Conservation (phyloP, 2,329 filamentous ascomycete species). For the Tolypocladium cylindrosporum region DNA sequence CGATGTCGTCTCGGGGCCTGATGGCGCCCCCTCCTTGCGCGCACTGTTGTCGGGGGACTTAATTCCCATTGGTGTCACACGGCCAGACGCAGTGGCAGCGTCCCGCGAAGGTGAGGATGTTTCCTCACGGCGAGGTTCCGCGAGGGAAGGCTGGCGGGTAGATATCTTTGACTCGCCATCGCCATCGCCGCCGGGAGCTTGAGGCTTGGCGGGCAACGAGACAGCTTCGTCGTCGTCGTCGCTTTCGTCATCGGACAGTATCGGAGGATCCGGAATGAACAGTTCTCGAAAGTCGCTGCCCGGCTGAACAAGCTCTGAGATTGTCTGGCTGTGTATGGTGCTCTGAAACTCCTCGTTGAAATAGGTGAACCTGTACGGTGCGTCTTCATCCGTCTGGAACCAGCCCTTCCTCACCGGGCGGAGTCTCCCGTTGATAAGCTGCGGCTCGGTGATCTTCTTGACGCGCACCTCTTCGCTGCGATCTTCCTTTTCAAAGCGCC, state of each 20-base stretch:
- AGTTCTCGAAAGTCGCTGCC: constrained; percentile 77
- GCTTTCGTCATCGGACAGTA: constrained; percentile 64
- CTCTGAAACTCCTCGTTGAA: constrained; percentile 96
- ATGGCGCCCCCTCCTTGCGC: constrained; percentile 9
- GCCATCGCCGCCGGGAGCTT: constrained; percentile 15
- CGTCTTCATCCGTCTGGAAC: constrained; percentile 82
- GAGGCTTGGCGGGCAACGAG: constrained; percentile 13
- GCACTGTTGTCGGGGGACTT: constrained; percentile 24
- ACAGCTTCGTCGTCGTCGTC: constrained; percentile 42
- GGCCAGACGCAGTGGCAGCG: constrained; percentile 27
- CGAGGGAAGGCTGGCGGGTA: constrained; percentile 35
- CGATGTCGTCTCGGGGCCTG: constrained; percentile 11
- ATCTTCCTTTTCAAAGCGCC: constrained; percentile 73
- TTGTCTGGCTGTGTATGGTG: constrained; percentile 92
- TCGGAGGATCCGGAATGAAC: constrained; percentile 77
- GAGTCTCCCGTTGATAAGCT: constrained; percentile 81
- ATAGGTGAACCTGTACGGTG: constrained; percentile 92
- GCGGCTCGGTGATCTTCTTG: constrained; percentile 88
- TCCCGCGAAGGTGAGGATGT: constrained; percentile 20
- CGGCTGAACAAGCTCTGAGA: constrained; percentile 82
- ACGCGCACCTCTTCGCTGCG: constrained; percentile 72
- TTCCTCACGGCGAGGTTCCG: constrained; percentile 17
- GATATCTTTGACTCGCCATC: constrained; percentile 32
- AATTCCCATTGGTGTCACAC: constrained; percentile 35
- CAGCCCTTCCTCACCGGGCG: constrained; percentile 71